phyloP scores from a whole-genome alignment of 371 early-diverging fungal species.

The Actinomucor elegans region DNA sequence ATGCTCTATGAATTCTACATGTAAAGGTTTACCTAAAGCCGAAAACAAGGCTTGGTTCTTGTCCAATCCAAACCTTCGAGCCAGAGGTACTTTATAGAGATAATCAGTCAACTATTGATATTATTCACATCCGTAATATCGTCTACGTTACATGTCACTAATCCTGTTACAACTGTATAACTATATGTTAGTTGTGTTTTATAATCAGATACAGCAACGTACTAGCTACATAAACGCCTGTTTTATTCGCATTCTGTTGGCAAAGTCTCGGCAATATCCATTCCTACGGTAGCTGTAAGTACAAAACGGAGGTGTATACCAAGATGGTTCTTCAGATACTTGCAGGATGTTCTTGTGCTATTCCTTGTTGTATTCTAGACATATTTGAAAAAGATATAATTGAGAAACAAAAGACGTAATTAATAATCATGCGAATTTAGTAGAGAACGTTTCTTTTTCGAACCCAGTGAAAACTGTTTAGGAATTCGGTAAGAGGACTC shows the following conservation, averaged over 20 bases:
- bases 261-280: conserved; percentile 24
- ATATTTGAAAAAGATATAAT: neutral
- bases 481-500: no score
- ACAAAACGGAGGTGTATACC: neutral
- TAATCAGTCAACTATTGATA: no score
- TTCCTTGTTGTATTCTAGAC: conserved; percentile 20
- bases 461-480: no score
- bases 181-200: neutral
- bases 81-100: conserved; percentile 10
- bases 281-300: conserved; percentile 5
- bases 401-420: no score
- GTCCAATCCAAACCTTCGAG: conserved; percentile 14
- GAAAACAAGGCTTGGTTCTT: conserved; percentile 19
- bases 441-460: no score
- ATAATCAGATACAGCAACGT: no score
- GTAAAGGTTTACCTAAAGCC: conserved; percentile 7
- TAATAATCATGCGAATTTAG: neutral
- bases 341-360: conserved; percentile 24
- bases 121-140: neutral
- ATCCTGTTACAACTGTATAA: conserved; percentile 5
- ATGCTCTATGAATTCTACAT: neutral
- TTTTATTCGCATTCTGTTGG: conserved; percentile 21
- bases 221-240: conserved; percentile 23
- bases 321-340: neutral
- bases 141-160: conserved; percentile 20